Evolutionary conservation across 139 green algal genomes (phyloP).

Genomic region (Volvox reticuliferus): DNA sequence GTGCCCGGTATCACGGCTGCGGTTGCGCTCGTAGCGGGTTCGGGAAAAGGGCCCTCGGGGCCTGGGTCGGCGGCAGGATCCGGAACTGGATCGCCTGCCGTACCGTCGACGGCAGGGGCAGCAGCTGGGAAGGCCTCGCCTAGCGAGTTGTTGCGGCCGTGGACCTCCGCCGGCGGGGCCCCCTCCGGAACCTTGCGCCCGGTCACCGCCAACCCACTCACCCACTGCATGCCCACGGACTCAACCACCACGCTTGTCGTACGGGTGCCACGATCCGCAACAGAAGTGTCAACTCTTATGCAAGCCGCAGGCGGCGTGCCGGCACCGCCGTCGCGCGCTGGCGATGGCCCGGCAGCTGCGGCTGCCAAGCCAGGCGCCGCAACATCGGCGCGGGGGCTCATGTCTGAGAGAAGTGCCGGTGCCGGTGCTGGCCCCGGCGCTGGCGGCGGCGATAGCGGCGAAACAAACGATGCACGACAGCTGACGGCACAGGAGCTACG

Average conservation of each 20-base stretch:
- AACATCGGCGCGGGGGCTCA: neutral
- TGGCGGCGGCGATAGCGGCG: neutral
- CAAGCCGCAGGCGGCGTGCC: neutral
- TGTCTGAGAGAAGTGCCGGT: neutral
- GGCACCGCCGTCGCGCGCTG: neutral
- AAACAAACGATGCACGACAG: neutral
- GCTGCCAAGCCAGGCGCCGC: neutral
- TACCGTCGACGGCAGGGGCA: neutral
- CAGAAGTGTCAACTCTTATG: neutral
- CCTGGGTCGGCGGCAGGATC: neutral
- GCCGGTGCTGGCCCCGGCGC: neutral
- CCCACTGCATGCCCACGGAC: neutral
- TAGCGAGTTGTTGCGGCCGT: neutral
- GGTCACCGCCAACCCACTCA: constrained; percentile 4
- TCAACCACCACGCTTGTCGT: neutral
- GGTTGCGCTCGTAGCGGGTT: neutral
- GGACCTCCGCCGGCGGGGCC: neutral
- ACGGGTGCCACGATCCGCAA: neutral
- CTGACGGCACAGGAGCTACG: constrained; percentile 12
- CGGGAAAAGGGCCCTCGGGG: neutral
- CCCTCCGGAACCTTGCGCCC: neutral
- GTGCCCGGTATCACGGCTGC: constrained; percentile 15
- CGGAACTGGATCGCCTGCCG: neutral
- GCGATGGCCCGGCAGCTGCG: neutral
- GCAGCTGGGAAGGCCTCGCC: neutral